These are phyloP conservation scores for Talaromyces wortmannii DNA, from an alignment of 495 filamentous ascomycete species.

Conservation along the genomic window DNA sequence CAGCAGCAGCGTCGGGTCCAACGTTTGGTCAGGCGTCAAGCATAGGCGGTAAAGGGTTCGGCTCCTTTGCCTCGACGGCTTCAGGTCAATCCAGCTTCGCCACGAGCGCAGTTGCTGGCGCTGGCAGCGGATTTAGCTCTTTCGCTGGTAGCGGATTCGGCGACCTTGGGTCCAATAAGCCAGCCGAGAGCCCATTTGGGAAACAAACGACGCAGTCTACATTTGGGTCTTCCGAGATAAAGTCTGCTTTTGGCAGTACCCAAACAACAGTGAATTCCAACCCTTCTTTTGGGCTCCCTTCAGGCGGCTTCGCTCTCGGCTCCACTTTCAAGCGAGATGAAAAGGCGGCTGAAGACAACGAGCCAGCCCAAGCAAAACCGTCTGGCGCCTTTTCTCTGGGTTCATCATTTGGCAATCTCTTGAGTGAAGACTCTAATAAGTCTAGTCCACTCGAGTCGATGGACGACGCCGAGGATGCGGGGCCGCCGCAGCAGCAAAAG, in stretches of 20 bases:
- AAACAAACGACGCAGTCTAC: conserved; percentile 7
- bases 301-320: conserved; percentile 59
- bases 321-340: conserved; percentile 78
- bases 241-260: conserved; percentile 24
- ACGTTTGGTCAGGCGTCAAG: conserved; percentile 32
- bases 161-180: conserved; percentile 10
- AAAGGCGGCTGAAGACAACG: conserved; percentile 49
- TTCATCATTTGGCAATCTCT: conserved; percentile 19
- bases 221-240: conserved; percentile 19
- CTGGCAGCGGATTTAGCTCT: conserved; percentile 22
- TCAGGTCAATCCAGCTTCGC: conserved; percentile 1
- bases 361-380: conserved; percentile 39
- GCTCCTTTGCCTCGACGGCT: background rate
- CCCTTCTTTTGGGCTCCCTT: conserved; percentile 45
- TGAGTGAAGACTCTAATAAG: conserved; percentile 12
- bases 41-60: conserved; percentile 7
- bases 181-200: conserved; percentile 13
- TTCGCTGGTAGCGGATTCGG: conserved; percentile 17
- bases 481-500: conserved; percentile 11
- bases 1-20: conserved; percentile 23
- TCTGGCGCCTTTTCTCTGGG: conserved; percentile 28
- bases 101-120: conserved; percentile 17
- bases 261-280: conserved; percentile 29
- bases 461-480: conserved; percentile 31
- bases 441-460: conserved; percentile 24